Evolutionary conservation across 169 alveolate species (phyloP), one percentile per base, ranked within the genome.

Genomic region (Plasmodium ovale): DNA sequence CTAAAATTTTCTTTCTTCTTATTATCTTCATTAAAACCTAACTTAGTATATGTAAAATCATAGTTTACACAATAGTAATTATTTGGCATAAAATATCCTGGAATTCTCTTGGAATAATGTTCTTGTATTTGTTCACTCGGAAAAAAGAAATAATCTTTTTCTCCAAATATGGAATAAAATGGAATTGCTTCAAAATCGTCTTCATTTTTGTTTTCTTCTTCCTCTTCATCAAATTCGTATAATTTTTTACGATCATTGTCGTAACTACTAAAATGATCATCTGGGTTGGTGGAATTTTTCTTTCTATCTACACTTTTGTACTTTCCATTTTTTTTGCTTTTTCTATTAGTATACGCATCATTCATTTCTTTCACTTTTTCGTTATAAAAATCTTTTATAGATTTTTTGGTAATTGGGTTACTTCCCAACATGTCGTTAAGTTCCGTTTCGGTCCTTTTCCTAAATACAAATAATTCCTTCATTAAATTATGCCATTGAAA

Each of bases 41-140:
- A 16, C 12, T 67, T 51, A 44, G 49, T 82, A 77, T 65, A 68
- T 7, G 39, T 68, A 67, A 82, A 82, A 35, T 82, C 90, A 53
- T 82, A 82, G 31, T 82, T 53, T 3, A 82, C 62, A 23, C 72
- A 53, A 70, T 82, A 82, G 59, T 82, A 82, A 27, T 82, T 82
- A 58, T 82, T 82, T 33, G 90, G 90, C 85, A 82, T 65, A 39
- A 67, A 82, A 67, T 82, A 82, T 21, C 90, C 90, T 51, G 90
- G 90, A 19, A 82, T 82, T 67, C 71, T 35, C 19, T 82, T 21
- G 16, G 90, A 51, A 58, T 82, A 82, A 70, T 82, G 90, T 82
- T 82, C 90, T 70, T 82, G 90, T 27, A 82, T 82, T 53, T 82
- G 90, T 68, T 82, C 90, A 27, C 90, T 82, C 1, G 90, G 90